Base-by-base conservation (phyloP, 345 rosid genomes). In the Eucalyptus caleyi region DNA sequence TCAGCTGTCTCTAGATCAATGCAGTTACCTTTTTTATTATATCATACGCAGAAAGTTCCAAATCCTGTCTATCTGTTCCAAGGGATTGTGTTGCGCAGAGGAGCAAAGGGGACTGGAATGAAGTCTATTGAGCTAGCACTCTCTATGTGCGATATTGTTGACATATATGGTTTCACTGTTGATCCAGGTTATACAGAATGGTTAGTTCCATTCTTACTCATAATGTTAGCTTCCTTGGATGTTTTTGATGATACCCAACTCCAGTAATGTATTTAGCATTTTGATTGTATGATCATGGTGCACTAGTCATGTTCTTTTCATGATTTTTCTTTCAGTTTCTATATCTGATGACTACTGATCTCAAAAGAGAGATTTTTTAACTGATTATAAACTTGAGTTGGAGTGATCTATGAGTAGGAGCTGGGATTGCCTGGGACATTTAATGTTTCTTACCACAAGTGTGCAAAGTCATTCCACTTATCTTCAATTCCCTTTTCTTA, bases 121-220 rank as follows among this genome's bases (percentile, higher is more conserved):
- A 98, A 98, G 91, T 96, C 99, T 72, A 90, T 98, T 87, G 99
- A 98, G 92, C 95, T 97, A 30, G 99, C 99, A 77, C 96, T 98
- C 88, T 98, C 99, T 86, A 97, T 98, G 98, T 98, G 99, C 3
- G 99, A 97, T 92, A 94, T 95, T 83, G 98, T 98, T 21, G 96
- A 97, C 92, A 97, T 98, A 91, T 98, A 98, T 91, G 99, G 99
- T 89, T 98, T 98, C 92, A 98, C 99, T 8, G 99, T 98, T 37
- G 99, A 98, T 95, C 99, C 99, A 86, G 99, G 99, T 92, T 97
- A 98, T 88, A 96, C 99, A 81, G 99, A 98, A 93, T 98, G 99
- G 99, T 92, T 87, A 91, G 95, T 91, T 88, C 87, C 40, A 53
- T 51, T 59, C 88, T 23, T 86, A 24, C 65, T 34, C 67, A 50